These are phyloP conservation scores for Cydonia oblonga DNA, from an alignment of 331 rosid species.

Conservation along the genomic window DNA sequence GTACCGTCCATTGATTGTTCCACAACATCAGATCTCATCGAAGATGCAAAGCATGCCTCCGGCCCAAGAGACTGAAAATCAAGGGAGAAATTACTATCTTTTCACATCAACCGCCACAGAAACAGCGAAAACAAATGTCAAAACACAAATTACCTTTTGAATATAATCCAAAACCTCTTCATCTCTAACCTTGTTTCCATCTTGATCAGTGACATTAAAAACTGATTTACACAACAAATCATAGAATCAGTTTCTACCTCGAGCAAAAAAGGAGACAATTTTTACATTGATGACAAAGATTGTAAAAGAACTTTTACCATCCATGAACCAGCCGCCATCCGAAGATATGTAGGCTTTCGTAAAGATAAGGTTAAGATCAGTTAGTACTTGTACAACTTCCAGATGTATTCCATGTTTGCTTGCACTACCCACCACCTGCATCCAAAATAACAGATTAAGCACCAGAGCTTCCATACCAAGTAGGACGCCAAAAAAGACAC, in stretches of 20 bases:
- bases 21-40: constrained; percentile 71
- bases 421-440: constrained; percentile 95
- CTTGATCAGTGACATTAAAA: constrained; percentile 85
- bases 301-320: constrained; percentile 38
- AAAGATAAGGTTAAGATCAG: constrained; percentile 74
- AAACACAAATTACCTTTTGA: constrained; percentile 41
- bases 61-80: constrained; percentile 72
- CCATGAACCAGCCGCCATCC: constrained; percentile 99
- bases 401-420: constrained; percentile 80
- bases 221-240: constrained; percentile 34
- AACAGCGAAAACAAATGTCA: background rate
- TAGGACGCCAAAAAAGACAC: background rate
- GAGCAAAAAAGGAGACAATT: background rate
- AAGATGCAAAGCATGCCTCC: constrained; percentile 54
- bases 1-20: constrained; percentile 59
- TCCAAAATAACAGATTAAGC: constrained; percentile 3
- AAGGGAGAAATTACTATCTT: background rate
- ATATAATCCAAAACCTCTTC: constrained; percentile 70
- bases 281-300: background rate
- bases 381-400: constrained; percentile 79
- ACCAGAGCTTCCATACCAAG: background rate
- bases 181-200: constrained; percentile 80
- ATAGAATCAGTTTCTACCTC: constrained; percentile 1
- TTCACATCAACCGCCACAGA: background rate
- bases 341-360: constrained; percentile 85